Conservation (phyloP, 805 yeast species). For the Saccharomyces jurei region DNA sequence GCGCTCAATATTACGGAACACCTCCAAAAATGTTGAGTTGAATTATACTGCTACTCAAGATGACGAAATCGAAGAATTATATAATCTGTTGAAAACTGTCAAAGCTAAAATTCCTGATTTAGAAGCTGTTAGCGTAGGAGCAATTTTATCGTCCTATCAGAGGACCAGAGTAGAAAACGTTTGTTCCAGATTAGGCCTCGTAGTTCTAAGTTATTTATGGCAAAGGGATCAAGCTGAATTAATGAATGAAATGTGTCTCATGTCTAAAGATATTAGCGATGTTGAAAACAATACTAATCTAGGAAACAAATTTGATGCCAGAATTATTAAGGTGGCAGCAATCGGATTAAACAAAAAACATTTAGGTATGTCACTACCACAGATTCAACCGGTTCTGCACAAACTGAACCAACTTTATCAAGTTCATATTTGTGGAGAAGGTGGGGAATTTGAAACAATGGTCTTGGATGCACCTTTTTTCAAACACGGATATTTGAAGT, state of each 20-base stretch:
- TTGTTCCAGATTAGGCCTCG: constrained; percentile 62
- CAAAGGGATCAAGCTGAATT: constrained; percentile 74
- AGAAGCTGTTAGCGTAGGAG: constrained; percentile 89
- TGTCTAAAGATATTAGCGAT: constrained; percentile 21
- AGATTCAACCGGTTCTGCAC: constrained; percentile 51
- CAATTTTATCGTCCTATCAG: constrained; percentile 91
- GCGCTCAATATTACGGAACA: constrained; percentile 48
- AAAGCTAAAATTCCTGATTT: constrained; percentile 54
- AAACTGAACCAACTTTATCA: constrained; percentile 59
- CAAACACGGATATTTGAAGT: constrained; percentile 39
- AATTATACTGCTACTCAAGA: constrained; percentile 60
- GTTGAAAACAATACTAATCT: constrained; percentile 1
- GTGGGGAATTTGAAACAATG: constrained; percentile 94
- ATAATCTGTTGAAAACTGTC: constrained; percentile 42
- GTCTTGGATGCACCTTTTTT: constrained; percentile 89
- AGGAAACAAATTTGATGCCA: constrained; percentile 51
- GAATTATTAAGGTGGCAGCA: constrained; percentile 89
- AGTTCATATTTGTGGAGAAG: constrained; percentile 95
- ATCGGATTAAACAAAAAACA: constrained; percentile 63
- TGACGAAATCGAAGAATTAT: constrained; percentile 88
- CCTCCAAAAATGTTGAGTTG: constrained; percentile 52
- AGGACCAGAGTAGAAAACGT: constrained; percentile 89
- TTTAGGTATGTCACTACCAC: constrained; percentile 58
- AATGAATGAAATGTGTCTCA: constrained; percentile 68
- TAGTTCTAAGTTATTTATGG: constrained; percentile 77